Evolutionary conservation across 2,329 filamentous ascomycete species (phyloP), one percentile per base, ranked within the genome.

Genomic region (Colletotrichum sp.): DNA sequence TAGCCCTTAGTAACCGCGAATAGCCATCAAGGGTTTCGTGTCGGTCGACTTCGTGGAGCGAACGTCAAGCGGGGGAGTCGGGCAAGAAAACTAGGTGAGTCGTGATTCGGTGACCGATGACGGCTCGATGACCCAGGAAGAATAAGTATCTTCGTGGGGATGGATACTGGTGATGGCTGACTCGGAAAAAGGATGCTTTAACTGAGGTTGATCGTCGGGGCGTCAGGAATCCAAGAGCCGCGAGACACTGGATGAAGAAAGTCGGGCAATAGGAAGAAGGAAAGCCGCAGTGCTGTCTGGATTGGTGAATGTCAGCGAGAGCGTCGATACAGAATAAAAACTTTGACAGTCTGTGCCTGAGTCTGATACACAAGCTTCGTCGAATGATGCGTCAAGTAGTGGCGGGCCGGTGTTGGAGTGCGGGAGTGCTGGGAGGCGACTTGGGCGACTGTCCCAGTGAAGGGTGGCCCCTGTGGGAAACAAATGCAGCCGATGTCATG

Each of bases 311-410:
- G 71, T 76, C 66, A 76, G 74, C 66, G 30, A 67, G 34, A 66
- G 36, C 26, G 66, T 55, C 65, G 48, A 15, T 24, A n/a, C 32
- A 73, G 38, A 36, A 66, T 16, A 28, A 76, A 76, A 74, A 74
- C 71, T 74, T 71, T 74, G 65, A 76, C 71, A 24, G 65, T 76
- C 71, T 76, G 74, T 76, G 74, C 74, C 74, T 76, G 74, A 57
- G 74, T 76, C 74, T 76, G 74, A 76, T 34, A 76, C 76, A 77
- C 65, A 68, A 68, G 73, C 68, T 69, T 67, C 73, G 76, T 73
- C 68, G 68, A 70, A 73, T 63, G 67, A 68, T 76, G 76, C 76
- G 76, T 77, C 76, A 70, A 70, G 38, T 60, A 66, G 15, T 58
- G 68, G 43, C 73, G 73, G 69, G 36, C 73, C 76, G 69, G 72